Evolutionary conservation across 2,329 filamentous ascomycete genomes (phyloP), one percentile per base, ranked within the genome.

Genomic region (Alternaria atra): DNA sequence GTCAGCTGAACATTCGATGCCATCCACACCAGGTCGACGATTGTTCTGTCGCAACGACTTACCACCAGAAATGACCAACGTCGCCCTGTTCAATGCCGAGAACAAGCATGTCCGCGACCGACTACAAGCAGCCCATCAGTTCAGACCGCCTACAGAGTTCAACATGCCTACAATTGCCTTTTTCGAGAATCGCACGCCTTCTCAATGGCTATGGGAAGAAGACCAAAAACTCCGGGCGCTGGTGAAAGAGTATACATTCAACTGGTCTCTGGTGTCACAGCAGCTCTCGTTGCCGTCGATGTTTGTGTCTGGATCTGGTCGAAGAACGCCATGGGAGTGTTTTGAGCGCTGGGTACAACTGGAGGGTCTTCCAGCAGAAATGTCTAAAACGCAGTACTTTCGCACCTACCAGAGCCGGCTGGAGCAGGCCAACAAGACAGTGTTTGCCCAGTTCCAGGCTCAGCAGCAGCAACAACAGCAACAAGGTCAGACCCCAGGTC

Each of bases 341-440:
- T 99, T 99, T 71, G 95, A 99, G 79, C 88, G 95, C 43, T 99
- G 94, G 94, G 91, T 97, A 55, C 90, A 91, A 68, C 83, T 98
- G 12, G 95, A 98, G 80, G 93, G 94, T 1, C 83, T 97, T 37
- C 94, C 95, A 5, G 88, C 90, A 10, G 95, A 99, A 67, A 96
- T 98, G 90, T 90, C 91, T 17, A 97, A 97, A 81, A 97, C 93
- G 0, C 91, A 94, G 44, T 99, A 98, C 77, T 99, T 98, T 84
- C 92, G 93, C 73, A 87, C 87, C 10, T 90, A 90, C 70, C 87
- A 87, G 63, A 82, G 85, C 56, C 81, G 89, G 39, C 81, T 90
- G 43, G 88, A 91, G 69, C 84, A 86, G 55, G 88, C 88, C 27
- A 86, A 88, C 56, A 83, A 86, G 64, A 85, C 84, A 44, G 83